phyloP scores from a whole-genome alignment of 148 eudicot genomes.

The Talinum fruticosum region DNA sequence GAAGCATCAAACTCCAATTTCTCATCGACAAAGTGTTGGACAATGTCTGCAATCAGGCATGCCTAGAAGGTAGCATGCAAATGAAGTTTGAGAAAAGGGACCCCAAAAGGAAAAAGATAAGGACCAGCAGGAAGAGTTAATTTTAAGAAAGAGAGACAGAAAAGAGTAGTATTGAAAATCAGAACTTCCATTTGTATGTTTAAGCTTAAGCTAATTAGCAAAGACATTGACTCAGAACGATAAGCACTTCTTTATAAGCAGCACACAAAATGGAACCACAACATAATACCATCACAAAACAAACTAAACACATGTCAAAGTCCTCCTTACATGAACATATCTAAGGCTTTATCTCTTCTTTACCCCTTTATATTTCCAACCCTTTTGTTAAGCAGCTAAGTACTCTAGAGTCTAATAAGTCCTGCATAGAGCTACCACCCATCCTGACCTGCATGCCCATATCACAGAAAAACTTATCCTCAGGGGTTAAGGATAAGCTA shows the following conservation, averaged over 20 bases:
- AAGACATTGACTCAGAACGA: background rate
- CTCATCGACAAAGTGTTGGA: conserved; percentile 96
- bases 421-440: too few species aligned
- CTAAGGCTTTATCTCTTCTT: too few species aligned
- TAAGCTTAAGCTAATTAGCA: background rate
- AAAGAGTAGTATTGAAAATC: background rate
- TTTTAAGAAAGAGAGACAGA: background rate
- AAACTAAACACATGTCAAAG: background rate
- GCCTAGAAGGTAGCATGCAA: conserved; percentile 50
- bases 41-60: conserved; percentile 93
- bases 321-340: background rate
- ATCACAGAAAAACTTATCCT: too few species aligned
- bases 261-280: background rate
- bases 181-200: too few species aligned
- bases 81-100: conserved; percentile 21
- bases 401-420: too few species aligned
- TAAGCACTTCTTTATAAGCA: too few species aligned
- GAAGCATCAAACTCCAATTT: conserved; percentile 93
- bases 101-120: background rate
- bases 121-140: background rate
- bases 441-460: too few species aligned
- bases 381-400: too few species aligned
- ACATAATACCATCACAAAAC: background rate
- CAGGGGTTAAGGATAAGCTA: too few species aligned
- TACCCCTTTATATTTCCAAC: too few species aligned